Base-by-base conservation (phyloP, 2,329 filamentous ascomycete genomes). In the Polychaeton citri region DNA sequence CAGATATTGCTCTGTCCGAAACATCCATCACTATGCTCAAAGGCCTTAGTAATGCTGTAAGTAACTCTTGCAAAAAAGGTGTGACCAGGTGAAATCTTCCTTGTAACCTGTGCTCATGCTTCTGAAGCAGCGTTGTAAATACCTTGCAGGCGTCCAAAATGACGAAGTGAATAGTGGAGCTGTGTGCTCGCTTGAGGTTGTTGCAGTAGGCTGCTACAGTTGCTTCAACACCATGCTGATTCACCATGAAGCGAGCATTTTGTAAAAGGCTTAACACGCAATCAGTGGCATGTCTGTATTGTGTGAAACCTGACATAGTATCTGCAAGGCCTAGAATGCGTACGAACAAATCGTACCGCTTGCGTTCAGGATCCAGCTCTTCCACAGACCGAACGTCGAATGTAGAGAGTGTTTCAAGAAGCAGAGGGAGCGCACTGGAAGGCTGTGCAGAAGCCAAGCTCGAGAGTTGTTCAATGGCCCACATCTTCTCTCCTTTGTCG, bases 61-160 rank as follows among this genome's bases (percentile, higher is more conserved):
- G 53, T 2, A 79, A 62, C 9, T 56, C 56, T 45, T 75, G 69
- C 38, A 79, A 62, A 9, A 70, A 58, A 1, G 65, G 62, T 5
- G 76, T 54, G 12, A 79, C 55, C 8, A 79, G 58, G 46, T 79
- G 73, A 54, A 71, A 71, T 17, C 75, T 71, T 6, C 73, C 73
- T 21, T 70, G 68, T 7, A 79, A 58, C 30, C 72, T 70, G 12
- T 67, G 59, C 16, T 74, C 68, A 46, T 77, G 68, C 9, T 75
- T 61, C n/a, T 67, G 60, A 6, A 79, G 54, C 6, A 77, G 53
- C 0, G 65, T 54, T 6, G 66, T 66, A 37, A 69, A 57, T 7
- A 74, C 58, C 21, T 65, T 58, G 50, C 72, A 76, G 7, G 76
- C 55, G 30, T 69, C 66, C 4, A 62, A 59, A 54, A 65, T 76